A percentile compares a stretch with the other conserved stretches of the same genome.
Conservation (phyloP, 116 monocot genomes). For the Phalaenopsis hybrid region DNA sequence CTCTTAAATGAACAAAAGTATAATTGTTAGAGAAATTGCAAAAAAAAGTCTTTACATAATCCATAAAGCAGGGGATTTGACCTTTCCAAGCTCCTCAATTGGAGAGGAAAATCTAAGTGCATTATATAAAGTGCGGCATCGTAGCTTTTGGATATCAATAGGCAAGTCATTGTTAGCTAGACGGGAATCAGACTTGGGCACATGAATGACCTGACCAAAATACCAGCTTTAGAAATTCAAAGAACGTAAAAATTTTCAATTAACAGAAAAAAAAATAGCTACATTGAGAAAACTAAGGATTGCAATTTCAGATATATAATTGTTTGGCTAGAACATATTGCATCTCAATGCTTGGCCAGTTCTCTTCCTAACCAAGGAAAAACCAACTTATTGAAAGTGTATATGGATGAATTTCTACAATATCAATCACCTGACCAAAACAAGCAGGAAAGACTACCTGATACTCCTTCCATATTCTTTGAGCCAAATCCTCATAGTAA, state of each 20-base stretch:
- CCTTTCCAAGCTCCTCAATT: constrained; percentile 83
- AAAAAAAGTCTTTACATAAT: background rate
- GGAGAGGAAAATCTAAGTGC: constrained; percentile 77
- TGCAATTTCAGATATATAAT: background rate
- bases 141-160: constrained; percentile 76
- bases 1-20: constrained; percentile 38
- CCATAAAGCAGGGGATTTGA: constrained; percentile 11
- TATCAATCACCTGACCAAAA: background rate
- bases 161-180: constrained; percentile 93
- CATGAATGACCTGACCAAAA: constrained; percentile 70
- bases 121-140: constrained; percentile 78
- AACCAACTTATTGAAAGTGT: background rate
- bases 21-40: background rate
- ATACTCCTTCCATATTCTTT: constrained; percentile 49
- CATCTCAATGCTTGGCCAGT: too few relatives aligned
- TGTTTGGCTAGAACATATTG: background rate
- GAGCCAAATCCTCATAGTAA: constrained; percentile 68
- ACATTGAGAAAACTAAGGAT: background rate
- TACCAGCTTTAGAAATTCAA: background rate
- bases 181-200: constrained; percentile 90
- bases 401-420: background rate
- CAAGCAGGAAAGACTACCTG: constrained; percentile 37
- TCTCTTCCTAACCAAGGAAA: too few relatives aligned
- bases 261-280: background rate
- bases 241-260: background rate